A percentile compares a stretch with the other conserved stretches of the same genome.
Conservation (phyloP, 1,284 basidiomycete species). For the Gymnopus androsaceus region DNA sequence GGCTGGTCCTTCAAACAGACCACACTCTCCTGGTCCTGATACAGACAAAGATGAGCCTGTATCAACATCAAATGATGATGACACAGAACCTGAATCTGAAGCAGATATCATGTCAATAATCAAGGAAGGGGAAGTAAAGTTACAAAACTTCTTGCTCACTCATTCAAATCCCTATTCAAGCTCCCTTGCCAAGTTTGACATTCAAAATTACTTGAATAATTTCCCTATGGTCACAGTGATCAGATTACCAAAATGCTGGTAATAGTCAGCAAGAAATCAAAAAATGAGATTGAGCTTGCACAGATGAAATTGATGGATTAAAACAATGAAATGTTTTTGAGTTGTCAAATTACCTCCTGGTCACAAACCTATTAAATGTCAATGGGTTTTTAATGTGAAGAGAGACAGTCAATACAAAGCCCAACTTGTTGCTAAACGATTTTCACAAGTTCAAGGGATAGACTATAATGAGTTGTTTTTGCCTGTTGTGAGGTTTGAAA, state of each 20-base stretch:
- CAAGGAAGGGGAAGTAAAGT: not conserved
- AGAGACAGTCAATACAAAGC: slow-evolving; percentile 36
- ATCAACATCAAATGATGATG: too few species aligned
- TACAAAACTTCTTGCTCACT: not conserved
- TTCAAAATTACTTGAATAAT: not conserved
- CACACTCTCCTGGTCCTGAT: too few species aligned
- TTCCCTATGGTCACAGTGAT: not conserved
- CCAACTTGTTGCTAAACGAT: slow-evolving; percentile 44
- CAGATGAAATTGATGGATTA: slow-evolving; percentile 18
- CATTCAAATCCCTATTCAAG: not conserved
- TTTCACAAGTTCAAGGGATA: slow-evolving; percentile 36
- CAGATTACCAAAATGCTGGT: slow-evolving; percentile 14
- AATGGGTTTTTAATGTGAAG: slow-evolving; percentile 44
- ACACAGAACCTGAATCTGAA: too few species aligned
- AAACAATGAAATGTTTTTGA: slow-evolving; percentile 19
- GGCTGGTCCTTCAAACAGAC: too few species aligned
- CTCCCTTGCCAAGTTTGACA: not conserved
- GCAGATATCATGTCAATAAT: too few species aligned
- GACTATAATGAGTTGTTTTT: slow-evolving; percentile 44
- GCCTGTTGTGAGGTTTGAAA: slow-evolving; percentile 37
- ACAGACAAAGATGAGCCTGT: too few species aligned
- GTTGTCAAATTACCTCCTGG: slow-evolving; percentile 22
- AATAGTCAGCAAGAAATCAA: slow-evolving; percentile 4
- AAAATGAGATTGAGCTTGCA: slow-evolving; percentile 18
- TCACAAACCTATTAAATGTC: slow-evolving; percentile 29